These are phyloP conservation scores for Quercus parvula DNA, from an alignment of 306 rosid species.

Conservation along the genomic window DNA sequence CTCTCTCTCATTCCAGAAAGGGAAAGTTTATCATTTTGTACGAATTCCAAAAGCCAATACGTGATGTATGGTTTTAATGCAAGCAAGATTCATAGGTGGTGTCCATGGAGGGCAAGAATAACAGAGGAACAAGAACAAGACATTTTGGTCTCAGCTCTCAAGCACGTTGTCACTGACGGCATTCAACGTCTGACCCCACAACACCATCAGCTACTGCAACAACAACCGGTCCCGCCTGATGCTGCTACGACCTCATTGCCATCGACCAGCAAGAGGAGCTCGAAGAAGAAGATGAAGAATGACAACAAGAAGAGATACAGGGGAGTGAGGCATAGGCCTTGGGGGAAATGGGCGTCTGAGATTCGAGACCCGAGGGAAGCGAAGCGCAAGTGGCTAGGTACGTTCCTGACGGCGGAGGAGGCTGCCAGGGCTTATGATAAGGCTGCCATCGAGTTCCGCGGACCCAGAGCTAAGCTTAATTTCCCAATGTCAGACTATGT, in stretches of 20 bases:
- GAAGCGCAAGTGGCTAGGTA: slow-evolving; percentile 49
- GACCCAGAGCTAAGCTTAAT: slow-evolving; percentile 41
- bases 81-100: background rate
- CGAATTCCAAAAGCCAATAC: too few relatives aligned
- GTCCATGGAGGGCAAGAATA: background rate
- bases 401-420: slow-evolving; percentile 49
- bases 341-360: slow-evolving; percentile 76
- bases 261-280: background rate
- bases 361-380: slow-evolving; percentile 47
- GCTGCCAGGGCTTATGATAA: slow-evolving; percentile 63
- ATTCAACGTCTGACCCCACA: background rate
- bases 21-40: too few relatives aligned
- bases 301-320: slow-evolving; percentile 19
- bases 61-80: too few relatives aligned
- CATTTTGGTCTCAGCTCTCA: slow-evolving; percentile 51
- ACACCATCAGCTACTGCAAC: background rate
- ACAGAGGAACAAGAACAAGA: slow-evolving; percentile 40
- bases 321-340: slow-evolving; percentile 63
- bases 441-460: slow-evolving; percentile 51
- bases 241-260: slow-evolving; percentile 6
- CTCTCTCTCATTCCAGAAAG: too few relatives aligned
- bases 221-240: background rate
- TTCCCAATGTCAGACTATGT: slow-evolving; percentile 25
- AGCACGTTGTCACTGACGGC: slow-evolving; percentile 30
- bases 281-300: background rate